Base-by-base conservation (phyloP, 495 filamentous ascomycete genomes). In the Hyphodiscus hymeniophilus region DNA sequence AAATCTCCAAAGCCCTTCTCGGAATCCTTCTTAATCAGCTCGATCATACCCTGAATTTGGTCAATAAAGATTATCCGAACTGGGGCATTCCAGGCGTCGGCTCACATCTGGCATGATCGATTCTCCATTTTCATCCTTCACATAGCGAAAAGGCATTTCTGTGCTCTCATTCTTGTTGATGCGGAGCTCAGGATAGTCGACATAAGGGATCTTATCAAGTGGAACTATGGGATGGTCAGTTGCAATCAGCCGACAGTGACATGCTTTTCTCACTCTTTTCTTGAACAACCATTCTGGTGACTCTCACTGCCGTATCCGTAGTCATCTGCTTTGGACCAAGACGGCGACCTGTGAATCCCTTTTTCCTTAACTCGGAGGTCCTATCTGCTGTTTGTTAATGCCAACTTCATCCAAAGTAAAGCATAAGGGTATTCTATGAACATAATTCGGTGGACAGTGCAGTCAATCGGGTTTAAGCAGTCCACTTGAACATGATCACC, bases 271-370 rank as follows among this genome's bases (percentile, higher is more conserved):
- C 58, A 94, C 90, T 73, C 69, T 85, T 82, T 38, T 87, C 79
- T 52, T 95, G 83, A 8, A 90, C 76, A 13, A 97, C 84, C 61
- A 94, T 78, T 48, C 94, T 79, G 31, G 92, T 95, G 8, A 96
- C 92, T 49, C 92, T 74, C 28, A 95, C 92, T 0, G 92, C 92
- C 15, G 92, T 98, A 65, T 98, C 92, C 0, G 92, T 98, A 7
- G 92, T 97, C 92, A 98, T 97, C 66, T 98, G 92, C 56, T 89
- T 79, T 13, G 90, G 88, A 0, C 94, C 94, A 36, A 98, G 72
- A 50, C 90, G 77, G 45, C 92, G 82, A 36, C 91, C 89, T 52
- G 80, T 71, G 59, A 90, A 98, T 20, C 94, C 94, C 63, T 95
- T 94, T 61, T 85, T 87, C 20, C 92, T 80, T 40, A 98, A 70